Evolutionary conservation across 495 filamentous ascomycete genomes (phyloP).

Genomic region (Monascus purpureus): DNA sequence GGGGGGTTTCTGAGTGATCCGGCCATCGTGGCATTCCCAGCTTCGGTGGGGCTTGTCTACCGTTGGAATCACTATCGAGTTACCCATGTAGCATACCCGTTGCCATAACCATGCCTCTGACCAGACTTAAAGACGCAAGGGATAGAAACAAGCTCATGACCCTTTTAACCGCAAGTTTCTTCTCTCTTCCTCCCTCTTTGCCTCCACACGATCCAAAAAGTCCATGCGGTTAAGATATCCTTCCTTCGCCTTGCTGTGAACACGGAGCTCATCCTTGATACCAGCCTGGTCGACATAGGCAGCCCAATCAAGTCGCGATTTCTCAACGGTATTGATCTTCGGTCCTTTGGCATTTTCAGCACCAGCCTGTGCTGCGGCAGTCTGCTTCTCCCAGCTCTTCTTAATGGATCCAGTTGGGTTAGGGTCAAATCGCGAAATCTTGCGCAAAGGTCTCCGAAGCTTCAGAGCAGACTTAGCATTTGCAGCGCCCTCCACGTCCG

Average conservation of each 20-base stretch:
- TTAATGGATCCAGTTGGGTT: conserved; percentile 35
- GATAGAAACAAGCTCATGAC: conserved; percentile 20
- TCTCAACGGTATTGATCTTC: conserved; percentile 93
- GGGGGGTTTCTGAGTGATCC: no score
- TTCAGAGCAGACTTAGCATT: conserved; percentile 10
- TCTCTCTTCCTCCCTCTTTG: conserved; percentile 60
- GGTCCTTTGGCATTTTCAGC: conserved; percentile 41
- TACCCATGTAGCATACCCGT: no score
- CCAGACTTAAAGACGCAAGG: no score
- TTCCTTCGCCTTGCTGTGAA: conserved; percentile 70
- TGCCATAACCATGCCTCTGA: no score
- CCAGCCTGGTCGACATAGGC: conserved; percentile 86
- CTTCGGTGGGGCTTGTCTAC: no score
- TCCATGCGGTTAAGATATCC: conserved; percentile 74
- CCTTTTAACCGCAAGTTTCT: conserved; percentile 46
- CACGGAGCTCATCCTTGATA: conserved; percentile 77
- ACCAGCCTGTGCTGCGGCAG: conserved; percentile 7
- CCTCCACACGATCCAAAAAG: conserved; percentile 74
- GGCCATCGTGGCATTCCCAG: no score
- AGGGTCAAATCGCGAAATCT: conserved; percentile 74
- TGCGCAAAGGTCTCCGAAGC: conserved; percentile 52
- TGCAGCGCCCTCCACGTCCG: conserved; percentile 15
- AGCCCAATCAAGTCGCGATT: conserved; percentile 89
- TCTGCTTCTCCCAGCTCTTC: conserved; percentile 35
- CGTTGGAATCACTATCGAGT: no score